These are phyloP conservation scores for Jatropha podagrica DNA, from an alignment of 441 rosid genomes.

Conservation along the genomic window DNA sequence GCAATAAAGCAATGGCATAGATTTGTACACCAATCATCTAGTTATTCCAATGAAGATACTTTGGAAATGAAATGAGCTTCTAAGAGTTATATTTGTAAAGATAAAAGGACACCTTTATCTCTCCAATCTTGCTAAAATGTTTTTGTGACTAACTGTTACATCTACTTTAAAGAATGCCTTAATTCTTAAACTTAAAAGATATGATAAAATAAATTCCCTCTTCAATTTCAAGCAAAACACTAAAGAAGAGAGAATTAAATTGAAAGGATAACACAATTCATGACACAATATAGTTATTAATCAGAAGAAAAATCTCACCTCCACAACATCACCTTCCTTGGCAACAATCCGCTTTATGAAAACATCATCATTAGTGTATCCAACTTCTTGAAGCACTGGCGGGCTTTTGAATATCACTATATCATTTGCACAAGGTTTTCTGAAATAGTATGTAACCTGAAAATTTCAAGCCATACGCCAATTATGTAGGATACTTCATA, in stretches of 20 bases:
- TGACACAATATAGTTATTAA: not conserved
- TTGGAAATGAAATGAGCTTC: constrained; percentile 1
- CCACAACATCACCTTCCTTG: constrained; percentile 87
- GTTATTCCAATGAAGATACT: not conserved
- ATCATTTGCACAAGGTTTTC: constrained; percentile 95
- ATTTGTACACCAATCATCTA: constrained; percentile 2
- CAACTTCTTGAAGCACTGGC: constrained; percentile 90
- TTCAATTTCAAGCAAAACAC: not conserved
- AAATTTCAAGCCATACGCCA: constrained; percentile 13
- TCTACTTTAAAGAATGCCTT: not conserved
- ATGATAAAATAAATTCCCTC: not conserved
- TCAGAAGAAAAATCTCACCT: constrained; percentile 45
- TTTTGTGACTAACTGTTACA: no score
- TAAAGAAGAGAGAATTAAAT: not conserved
- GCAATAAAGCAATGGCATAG: constrained; percentile 18
- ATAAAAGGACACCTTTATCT: not conserved
- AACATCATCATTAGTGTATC: constrained; percentile 85
- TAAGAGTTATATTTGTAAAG: not conserved
- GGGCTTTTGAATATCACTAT: constrained; percentile 93
- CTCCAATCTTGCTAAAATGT: not conserved
- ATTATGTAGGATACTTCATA: not conserved
- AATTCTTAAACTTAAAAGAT: not conserved
- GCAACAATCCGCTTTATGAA: constrained; percentile 89
- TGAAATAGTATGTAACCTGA: constrained; percentile 83
- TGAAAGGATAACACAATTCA: not conserved